phyloP scores from a whole-genome alignment of 1,139 yeast species.

The Geotrichum macrosporum region DNA sequence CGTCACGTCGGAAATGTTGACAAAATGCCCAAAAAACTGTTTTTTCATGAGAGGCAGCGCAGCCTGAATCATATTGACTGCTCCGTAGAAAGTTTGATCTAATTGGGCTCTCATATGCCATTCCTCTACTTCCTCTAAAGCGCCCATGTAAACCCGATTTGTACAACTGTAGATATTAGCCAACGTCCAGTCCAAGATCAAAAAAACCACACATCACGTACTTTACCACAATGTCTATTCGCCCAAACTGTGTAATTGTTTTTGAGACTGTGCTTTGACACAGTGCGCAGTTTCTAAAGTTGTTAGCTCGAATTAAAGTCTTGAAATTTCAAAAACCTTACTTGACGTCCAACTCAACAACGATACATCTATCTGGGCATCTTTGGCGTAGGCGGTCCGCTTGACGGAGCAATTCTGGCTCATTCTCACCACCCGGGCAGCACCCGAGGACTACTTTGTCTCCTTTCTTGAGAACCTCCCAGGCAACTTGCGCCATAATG shows the following conservation, averaged over 20 bases:
- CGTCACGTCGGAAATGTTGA: constrained; percentile 34
- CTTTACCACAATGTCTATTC: constrained; percentile 33
- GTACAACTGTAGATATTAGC: constrained; percentile 23
- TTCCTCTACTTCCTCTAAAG: constrained; percentile 34
- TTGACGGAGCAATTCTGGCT: constrained; percentile 16
- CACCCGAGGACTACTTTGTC: constrained; percentile 27
- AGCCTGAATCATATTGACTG: constrained; percentile 34
- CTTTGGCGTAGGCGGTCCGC: constrained; percentile 17
- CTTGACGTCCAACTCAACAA: constrained; percentile 28
- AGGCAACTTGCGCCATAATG: constrained; percentile 26
- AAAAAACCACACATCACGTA: too few relatives aligned
- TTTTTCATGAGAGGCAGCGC: constrained; percentile 32
- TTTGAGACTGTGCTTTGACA: constrained; percentile 34
- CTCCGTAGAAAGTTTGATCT: constrained; percentile 32
- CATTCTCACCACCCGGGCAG: constrained; percentile 22
- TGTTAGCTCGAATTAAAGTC: background rate
- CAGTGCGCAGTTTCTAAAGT: constrained; percentile 26
- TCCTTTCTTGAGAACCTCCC: constrained; percentile 24
- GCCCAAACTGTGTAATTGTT: constrained; percentile 27
- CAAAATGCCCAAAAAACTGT: constrained; percentile 34
- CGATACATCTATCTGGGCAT: constrained; percentile 26
- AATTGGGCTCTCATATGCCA: constrained; percentile 35
- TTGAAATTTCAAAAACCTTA: constrained; percentile 1
- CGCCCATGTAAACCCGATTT: constrained; percentile 28
- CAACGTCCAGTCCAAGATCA: too few relatives aligned